Evolutionary conservation across 768 basidiomycete genomes (phyloP).

Genomic region (Saitozyma sp.): DNA sequence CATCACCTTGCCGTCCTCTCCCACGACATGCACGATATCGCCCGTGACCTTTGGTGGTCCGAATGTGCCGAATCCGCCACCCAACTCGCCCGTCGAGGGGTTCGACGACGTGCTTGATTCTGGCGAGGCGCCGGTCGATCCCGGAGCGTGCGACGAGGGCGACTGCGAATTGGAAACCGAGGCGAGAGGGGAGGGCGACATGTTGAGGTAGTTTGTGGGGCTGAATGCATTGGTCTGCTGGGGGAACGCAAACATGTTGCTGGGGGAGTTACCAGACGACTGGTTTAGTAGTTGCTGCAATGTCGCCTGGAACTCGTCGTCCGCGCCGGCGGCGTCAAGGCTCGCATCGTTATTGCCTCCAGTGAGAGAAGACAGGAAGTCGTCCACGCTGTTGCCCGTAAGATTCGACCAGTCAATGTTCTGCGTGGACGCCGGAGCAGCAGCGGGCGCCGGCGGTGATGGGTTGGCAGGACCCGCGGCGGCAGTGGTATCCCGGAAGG

Average conservation of each 20-base stretch:
- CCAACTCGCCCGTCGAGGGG: not conserved
- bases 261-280: constrained; percentile 12
- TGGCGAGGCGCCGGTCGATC: constrained; percentile 22
- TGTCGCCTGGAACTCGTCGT: constrained; percentile 38
- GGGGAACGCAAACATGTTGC: constrained; percentile 16
- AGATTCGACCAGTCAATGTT: constrained; percentile 26
- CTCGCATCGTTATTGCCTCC: constrained; percentile 13
- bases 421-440: not conserved
- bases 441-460: not conserved
- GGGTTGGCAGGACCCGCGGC: not conserved
- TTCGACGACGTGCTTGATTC: constrained; percentile 13
- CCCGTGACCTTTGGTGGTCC: not conserved
- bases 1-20: constrained; percentile 30
- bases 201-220: constrained; percentile 48
- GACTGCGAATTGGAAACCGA: constrained; percentile 24
- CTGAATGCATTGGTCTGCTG: constrained; percentile 27
- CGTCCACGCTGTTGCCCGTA: constrained; percentile 34
- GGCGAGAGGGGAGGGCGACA: constrained; percentile 42
- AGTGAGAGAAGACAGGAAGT: constrained; percentile 39
- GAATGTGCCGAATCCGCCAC: not conserved
- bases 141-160: constrained; percentile 19
- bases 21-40: constrained; percentile 31
- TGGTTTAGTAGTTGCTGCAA: constrained; percentile 30
- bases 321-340: constrained; percentile 12
- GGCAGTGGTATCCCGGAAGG: constrained; percentile 30